These are phyloP conservation scores for Golubevia pallescens DNA, from an alignment of 1,284 basidiomycete species.

Conservation along the genomic window DNA sequence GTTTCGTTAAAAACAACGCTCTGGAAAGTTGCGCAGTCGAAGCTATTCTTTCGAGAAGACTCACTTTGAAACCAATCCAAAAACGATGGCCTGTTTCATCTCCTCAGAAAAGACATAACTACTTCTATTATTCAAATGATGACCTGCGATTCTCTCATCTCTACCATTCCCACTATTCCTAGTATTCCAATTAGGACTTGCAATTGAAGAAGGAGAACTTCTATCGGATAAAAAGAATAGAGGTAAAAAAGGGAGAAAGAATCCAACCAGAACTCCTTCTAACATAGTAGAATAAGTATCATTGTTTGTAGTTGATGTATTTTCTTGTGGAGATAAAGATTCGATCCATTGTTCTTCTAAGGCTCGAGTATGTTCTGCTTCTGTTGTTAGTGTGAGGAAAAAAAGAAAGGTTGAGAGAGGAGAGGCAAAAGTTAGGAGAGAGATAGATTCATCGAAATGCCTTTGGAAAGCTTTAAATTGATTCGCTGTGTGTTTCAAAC, in stretches of 20 bases:
- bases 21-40: no score
- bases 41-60: slow-evolving; percentile 1
- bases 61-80: slow-evolving; percentile 24
- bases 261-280: slow-evolving; percentile 24
- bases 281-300: slow-evolving; percentile 18
- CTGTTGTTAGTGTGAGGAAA: slow-evolving; percentile 16
- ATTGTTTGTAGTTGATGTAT: slow-evolving; percentile 1
- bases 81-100: slow-evolving; percentile 28
- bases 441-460: neutral
- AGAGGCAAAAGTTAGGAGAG: slow-evolving; percentile 15
- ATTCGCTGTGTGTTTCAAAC: neutral
- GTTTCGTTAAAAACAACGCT: no score
- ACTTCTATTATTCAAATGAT: slow-evolving; percentile 6
- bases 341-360: slow-evolving; percentile 38
- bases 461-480: neutral
- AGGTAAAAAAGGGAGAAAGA: slow-evolving; percentile 21
- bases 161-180: slow-evolving; percentile 7
- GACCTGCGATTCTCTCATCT: slow-evolving; percentile 16
- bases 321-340: slow-evolving; percentile 11
- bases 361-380: slow-evolving; percentile 20
- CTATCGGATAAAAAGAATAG: slow-evolving; percentile 25
- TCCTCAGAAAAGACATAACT: slow-evolving; percentile 19
- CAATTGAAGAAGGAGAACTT: slow-evolving; percentile 14
- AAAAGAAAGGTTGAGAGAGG: slow-evolving; percentile 15
- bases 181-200: neutral